Evolutionary conservation across 2,329 filamentous ascomycete species (phyloP), one percentile per base, ranked within the genome.

Genomic region (Penicillium sp.): DNA sequence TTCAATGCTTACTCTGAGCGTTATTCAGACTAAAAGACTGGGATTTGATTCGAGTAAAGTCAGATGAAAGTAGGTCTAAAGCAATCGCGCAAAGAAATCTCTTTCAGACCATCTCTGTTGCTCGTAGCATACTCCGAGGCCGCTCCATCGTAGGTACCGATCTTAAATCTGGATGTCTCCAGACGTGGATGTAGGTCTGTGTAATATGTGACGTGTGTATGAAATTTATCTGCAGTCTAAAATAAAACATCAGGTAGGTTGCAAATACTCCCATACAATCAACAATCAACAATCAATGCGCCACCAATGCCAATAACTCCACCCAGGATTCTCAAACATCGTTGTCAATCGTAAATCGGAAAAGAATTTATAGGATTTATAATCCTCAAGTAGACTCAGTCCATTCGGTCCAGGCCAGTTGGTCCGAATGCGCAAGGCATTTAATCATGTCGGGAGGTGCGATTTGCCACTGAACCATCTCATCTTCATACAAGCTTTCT

Each of bases 391-490:
- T 20, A 22, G 44, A 31, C n/a, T 46, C 8, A 2, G 6, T 33
- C 44, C 44, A 54, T n/a, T 50, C 42, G 12, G 55, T 42, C 54
- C 56, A 59, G 20, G 51, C 40, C 12, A 49, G 27, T 7, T 55
- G 35, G n/a, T 60, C 49, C 27, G 53, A 54, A 3, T 44, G 35
- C 6, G 48, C 42, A 27, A 62, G 47, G 45, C 64, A 68, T 40
- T 68, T 62, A 37, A 67, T 55, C 56, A 61, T 58, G 6, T 49
- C 54, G 7, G 63, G 65, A 15, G 66, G 63, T 25, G 58, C 47
- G 26, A 31, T 27, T 52, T 67, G 49, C 66, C 65, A 68, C 37
- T 42, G 35, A 29, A 67, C 59, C 26, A 18, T 47, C 33, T 62
- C 52, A 31, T 56, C 41, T 11, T 51, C 27, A 11, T 54, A 29